Evolutionary conservation across 768 basidiomycete species (phyloP).

Genomic region (Leccinum sublutescens): DNA sequence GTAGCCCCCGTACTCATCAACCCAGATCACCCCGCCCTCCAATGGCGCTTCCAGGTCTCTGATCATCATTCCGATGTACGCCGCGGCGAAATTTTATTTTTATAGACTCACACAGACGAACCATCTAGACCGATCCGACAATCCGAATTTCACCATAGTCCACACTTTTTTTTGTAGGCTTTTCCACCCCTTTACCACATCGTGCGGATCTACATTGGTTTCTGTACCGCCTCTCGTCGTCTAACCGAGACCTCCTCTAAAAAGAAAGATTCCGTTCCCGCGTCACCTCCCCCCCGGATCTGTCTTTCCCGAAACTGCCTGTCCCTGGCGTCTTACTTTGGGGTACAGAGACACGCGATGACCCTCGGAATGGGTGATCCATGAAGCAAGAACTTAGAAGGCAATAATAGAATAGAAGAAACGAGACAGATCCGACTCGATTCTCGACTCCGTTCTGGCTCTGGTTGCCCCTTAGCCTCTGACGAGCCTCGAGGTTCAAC

Average conservation of each 20-base stretch:
- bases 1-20: neutral
- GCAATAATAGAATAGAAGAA: neutral
- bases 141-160: neutral
- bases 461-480: neutral
- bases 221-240: neutral
- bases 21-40: conserved; percentile 1
- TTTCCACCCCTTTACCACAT: neutral
- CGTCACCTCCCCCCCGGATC: neutral
- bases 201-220: neutral
- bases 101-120: neutral
- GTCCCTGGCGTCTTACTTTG: neutral
- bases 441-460: neutral
- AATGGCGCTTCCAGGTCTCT: neutral
- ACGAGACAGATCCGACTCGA: neutral
- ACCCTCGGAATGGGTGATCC: neutral
- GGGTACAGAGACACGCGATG: neutral
- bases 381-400: neutral
- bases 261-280: neutral
- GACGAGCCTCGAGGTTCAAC: neutral
- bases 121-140: neutral
- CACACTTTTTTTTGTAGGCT: neutral
- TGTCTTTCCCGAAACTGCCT: neutral
- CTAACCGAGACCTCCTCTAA: neutral
- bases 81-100: neutral
- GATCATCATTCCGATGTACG: neutral